A percentile compares a stretch with the other conserved stretches of the same genome.
These are phyloP conservation scores for Trichoderma citrinoviride DNA, from an alignment of 2,329 filamentous ascomycete genomes.

Conservation along the genomic window DNA sequence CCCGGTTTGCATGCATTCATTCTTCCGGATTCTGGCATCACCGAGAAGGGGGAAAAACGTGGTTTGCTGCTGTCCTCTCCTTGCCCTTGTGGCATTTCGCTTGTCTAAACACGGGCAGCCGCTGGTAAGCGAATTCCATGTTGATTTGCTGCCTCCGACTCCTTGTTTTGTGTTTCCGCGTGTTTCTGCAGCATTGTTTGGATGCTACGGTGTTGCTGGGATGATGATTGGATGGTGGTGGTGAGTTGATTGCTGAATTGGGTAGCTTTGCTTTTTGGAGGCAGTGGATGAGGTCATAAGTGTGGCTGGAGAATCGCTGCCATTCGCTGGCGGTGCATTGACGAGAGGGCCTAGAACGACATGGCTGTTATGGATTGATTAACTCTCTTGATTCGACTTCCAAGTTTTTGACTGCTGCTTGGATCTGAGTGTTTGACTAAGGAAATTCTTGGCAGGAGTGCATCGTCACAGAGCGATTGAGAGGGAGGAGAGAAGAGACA, in stretches of 20 bases:
- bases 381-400: background rate
- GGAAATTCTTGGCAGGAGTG: background rate
- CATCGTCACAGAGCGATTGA: background rate
- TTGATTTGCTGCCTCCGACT: no score
- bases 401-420: background rate
- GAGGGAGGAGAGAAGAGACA: background rate
- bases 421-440: background rate
- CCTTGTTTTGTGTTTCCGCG: background rate
- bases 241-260: background rate
- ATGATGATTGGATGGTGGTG: background rate
- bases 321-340: slow-evolving; percentile 8
- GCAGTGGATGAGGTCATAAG: slow-evolving; percentile 9
- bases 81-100: background rate
- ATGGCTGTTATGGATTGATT: background rate
- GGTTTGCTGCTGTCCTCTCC: background rate
- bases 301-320: background rate
- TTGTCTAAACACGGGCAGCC: slow-evolving; percentile 8
- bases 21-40: background rate
- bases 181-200: no score
- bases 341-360: background rate
- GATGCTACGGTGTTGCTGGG: no score
- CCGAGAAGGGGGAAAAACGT: background rate
- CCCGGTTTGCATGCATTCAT: background rate
- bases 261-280: background rate
- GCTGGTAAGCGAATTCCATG: background rate